Percentiles rank a stretch among this genome's conserved stretches.
Conservation (phyloP, 148 eudicot species). For the Chenopodium quinoa region DNA sequence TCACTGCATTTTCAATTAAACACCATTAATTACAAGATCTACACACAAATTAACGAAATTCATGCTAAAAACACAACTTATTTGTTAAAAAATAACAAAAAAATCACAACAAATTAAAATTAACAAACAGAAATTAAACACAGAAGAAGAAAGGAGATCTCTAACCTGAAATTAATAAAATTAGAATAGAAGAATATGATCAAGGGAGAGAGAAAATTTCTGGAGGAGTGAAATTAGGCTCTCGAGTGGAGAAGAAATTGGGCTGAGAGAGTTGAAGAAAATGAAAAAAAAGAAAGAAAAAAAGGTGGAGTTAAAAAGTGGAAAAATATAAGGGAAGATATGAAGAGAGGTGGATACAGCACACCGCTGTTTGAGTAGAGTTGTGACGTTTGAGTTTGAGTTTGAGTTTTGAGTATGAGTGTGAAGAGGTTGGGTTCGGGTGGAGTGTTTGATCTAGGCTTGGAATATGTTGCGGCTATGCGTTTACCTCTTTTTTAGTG, state of each 20-base stretch:
- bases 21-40: slow-evolving; percentile 24
- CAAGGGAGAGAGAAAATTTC: slow-evolving; percentile 1
- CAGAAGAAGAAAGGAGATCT: slow-evolving; percentile 1
- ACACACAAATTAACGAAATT: slow-evolving; percentile 2
- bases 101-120: neutral
- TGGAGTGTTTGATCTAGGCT: slow-evolving; percentile 9
- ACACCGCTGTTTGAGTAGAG: too few relatives aligned
- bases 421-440: neutral
- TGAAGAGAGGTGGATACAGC: neutral
- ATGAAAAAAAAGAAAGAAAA: neutral
- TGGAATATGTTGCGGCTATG: slow-evolving; percentile 8
- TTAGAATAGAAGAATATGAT: slow-evolving; percentile 19
- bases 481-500: neutral
- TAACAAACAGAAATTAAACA: neutral
- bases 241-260: neutral
- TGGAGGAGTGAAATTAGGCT: too few relatives aligned
- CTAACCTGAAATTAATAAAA: neutral
- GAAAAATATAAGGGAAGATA: neutral
- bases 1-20: slow-evolving; percentile 9
- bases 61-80: neutral
- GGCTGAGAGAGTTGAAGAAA: slow-evolving; percentile 3
- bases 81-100: neutral
- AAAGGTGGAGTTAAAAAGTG: neutral
- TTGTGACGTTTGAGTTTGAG: slow-evolving; percentile 9
- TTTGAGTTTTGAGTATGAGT: neutral